Evolutionary conservation across 768 basidiomycete genomes (phyloP).

Genomic region (Leccinum longicurvipes): DNA sequence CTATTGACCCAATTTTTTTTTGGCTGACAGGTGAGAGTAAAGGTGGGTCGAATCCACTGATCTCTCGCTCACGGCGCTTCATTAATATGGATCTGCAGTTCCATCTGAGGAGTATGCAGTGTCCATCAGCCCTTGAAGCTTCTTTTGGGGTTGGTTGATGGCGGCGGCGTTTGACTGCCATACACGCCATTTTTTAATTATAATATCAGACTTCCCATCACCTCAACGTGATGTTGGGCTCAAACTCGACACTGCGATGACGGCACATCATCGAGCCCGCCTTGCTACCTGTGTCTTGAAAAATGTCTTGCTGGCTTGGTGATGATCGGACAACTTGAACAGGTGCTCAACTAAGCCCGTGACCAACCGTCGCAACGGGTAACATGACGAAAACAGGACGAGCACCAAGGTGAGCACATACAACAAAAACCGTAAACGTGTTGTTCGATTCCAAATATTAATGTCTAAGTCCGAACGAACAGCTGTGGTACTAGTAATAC

Average conservation of each 20-base stretch:
- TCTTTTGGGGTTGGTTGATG: constrained; percentile 11
- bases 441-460: background rate
- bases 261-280: background rate
- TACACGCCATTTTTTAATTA: background rate
- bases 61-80: background rate
- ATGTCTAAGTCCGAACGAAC: constrained; percentile 12
- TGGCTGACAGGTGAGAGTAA: background rate
- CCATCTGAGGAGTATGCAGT: background rate
- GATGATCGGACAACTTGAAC: constrained; percentile 1
- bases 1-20: background rate
- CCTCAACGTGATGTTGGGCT: background rate
- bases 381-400: background rate
- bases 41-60: background rate
- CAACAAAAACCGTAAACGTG: constrained; percentile 1
- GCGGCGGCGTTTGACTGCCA: background rate
- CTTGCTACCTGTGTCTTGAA: background rate
- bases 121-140: constrained; percentile 5
- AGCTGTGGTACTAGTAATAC: constrained; percentile 16
- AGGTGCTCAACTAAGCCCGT: background rate
- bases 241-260: background rate
- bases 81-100: background rate
- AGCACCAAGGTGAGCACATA: background rate
- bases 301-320: background rate
- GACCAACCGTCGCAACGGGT: background rate
- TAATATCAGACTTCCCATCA: constrained; percentile 3